A percentile compares a stretch with the other conserved stretches of the same genome.
phyloP scores from a whole-genome alignment of 106 monocot species.

The Platanthera guangdongensis region DNA sequence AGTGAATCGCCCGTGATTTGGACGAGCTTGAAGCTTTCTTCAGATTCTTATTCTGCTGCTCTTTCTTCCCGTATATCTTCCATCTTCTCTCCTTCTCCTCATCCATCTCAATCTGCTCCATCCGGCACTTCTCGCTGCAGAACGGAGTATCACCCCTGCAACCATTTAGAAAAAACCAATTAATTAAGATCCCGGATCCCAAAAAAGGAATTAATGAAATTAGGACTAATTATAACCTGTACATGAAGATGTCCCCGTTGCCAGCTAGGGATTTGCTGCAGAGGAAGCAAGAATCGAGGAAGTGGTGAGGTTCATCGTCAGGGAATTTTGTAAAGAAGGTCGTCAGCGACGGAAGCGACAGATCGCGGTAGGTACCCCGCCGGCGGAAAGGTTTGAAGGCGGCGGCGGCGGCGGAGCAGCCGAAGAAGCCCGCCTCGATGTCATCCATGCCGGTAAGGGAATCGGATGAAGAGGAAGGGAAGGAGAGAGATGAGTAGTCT shows the following conservation, averaged over 20 bases:
- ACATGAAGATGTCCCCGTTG: slow-evolving; percentile 78
- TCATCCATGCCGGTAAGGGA: not conserved
- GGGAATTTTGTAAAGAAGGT: slow-evolving; percentile 24
- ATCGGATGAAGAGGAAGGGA: not conserved
- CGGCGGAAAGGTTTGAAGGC: not conserved
- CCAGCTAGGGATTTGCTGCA: slow-evolving; percentile 53
- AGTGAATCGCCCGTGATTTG: not conserved
- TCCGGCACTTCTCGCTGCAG: slow-evolving; percentile 49
- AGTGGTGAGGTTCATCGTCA: slow-evolving; percentile 33
- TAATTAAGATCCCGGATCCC: not conserved
- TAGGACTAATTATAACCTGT: slow-evolving; percentile 32
- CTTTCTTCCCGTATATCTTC: not conserved
- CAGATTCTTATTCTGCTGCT: not conserved
- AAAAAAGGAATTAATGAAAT: not conserved
- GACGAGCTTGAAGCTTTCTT: not conserved
- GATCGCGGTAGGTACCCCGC: not conserved
- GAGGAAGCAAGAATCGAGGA: slow-evolving; percentile 67
- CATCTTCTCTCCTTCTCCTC: slow-evolving; percentile 2
- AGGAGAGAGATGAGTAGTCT: not conserved
- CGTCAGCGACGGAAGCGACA: not conserved
- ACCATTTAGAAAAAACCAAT: not conserved
- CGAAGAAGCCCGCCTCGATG: not conserved
- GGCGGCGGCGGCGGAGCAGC: not conserved
- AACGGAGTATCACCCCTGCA: slow-evolving; percentile 35
- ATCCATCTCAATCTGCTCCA: slow-evolving; percentile 40